Evolutionary conservation across 140 eudicot species (phyloP).

Genomic region (Stevia rebaudiana): DNA sequence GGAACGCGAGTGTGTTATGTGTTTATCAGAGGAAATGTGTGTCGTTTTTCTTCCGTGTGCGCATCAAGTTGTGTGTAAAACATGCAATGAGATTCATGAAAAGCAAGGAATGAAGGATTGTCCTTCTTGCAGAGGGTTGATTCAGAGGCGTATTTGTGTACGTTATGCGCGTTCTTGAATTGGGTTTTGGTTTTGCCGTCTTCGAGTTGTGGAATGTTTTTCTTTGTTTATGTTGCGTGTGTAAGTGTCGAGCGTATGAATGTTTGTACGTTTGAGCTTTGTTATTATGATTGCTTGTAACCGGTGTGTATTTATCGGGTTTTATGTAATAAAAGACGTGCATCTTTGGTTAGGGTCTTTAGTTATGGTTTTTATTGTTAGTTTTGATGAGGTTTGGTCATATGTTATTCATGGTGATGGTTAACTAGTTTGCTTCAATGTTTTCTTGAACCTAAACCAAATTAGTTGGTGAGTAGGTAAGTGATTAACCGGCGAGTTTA

Average conservation of each 20-base stretch:
- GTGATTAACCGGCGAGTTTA: too few species aligned
- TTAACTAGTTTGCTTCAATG: background rate
- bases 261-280: slow-evolving; percentile 28
- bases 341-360: slow-evolving; percentile 13
- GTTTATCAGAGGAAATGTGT: slow-evolving; percentile 91
- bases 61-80: slow-evolving; percentile 85
- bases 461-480: too few species aligned
- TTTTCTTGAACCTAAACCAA: too few species aligned
- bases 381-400: background rate
- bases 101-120: slow-evolving; percentile 98
- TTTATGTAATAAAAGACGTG: slow-evolving; percentile 34
- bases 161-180: slow-evolving; percentile 59
- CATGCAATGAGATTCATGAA: slow-evolving; percentile 88
- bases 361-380: background rate
- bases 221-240: slow-evolving; percentile 24
- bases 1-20: slow-evolving; percentile 96
- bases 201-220: slow-evolving; percentile 4
- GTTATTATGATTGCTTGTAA: slow-evolving; percentile 37
- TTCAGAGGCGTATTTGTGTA: slow-evolving; percentile 70
- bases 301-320: slow-evolving; percentile 24
- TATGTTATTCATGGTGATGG: background rate
- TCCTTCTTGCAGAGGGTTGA: slow-evolving; percentile 87
- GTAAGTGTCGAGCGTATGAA: slow-evolving; percentile 18
- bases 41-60: slow-evolving; percentile 97
- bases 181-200: slow-evolving; percentile 10